These are phyloP conservation scores for Ramaria rubella DNA, from an alignment of 768 basidiomycete genomes.

Conservation along the genomic window DNA sequence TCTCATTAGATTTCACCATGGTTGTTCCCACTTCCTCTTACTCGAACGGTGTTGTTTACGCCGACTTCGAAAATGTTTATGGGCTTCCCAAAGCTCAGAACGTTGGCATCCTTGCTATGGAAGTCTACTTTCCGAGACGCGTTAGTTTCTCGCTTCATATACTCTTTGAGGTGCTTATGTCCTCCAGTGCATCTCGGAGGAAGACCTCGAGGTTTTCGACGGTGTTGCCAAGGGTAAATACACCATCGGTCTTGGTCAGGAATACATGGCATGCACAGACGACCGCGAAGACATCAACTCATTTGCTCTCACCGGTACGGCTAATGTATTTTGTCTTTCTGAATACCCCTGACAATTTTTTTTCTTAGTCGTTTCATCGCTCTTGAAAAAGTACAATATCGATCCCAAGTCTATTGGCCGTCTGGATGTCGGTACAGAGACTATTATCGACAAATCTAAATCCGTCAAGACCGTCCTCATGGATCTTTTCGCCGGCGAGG, in stretches of 20 bases:
- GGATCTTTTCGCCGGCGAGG: slow-evolving; percentile 91
- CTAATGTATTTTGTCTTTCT: slow-evolving; percentile 19
- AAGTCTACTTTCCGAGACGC: slow-evolving; percentile 91
- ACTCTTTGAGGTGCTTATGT: slow-evolving; percentile 12
- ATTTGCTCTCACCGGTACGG: slow-evolving; percentile 86
- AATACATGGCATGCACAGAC: slow-evolving; percentile 98
- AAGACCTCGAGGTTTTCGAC: slow-evolving; percentile 89
- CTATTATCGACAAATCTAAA: slow-evolving; percentile 99
- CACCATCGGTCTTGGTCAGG: slow-evolving; percentile 96
- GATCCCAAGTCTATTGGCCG: slow-evolving; percentile 96
- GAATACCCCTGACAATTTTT: slow-evolving; percentile 5
- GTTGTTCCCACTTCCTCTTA: background rate
- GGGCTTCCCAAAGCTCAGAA: slow-evolving; percentile 63
- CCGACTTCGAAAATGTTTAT: slow-evolving; percentile 2
- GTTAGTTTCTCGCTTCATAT: slow-evolving; percentile 38
- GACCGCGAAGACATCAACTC: slow-evolving; percentile 99
- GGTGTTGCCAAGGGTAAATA: slow-evolving; percentile 95
- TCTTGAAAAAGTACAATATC: slow-evolving; percentile 90
- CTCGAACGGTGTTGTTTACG: background rate
- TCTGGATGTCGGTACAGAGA: slow-evolving; percentile 97
- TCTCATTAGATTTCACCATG: background rate
- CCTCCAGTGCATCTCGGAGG: slow-evolving; percentile 86
- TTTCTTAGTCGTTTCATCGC: slow-evolving; percentile 69
- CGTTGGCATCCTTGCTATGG: slow-evolving; percentile 90
- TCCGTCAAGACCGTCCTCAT: slow-evolving; percentile 97